A percentile compares a stretch with the other conserved stretches of the same genome.
These are phyloP conservation scores for Triticum urartu DNA, from an alignment of 176 grass and related monocot genomes.

Conservation along the genomic window DNA sequence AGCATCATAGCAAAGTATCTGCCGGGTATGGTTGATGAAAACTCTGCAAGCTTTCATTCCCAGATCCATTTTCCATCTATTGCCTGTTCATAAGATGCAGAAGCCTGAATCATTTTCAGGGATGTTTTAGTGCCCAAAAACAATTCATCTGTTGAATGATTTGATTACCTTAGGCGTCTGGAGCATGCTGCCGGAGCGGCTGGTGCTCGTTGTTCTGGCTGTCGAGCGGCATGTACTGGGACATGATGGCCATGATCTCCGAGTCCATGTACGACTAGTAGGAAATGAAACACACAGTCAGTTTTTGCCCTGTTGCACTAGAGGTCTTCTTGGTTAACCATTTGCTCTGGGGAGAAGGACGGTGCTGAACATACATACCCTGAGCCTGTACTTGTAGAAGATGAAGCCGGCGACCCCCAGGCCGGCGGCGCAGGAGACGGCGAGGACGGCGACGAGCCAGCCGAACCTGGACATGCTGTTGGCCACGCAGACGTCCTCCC, in stretches of 20 bases:
- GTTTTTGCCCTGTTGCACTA: background rate
- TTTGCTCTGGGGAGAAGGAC: too few relatives aligned
- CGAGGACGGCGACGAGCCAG: conserved; percentile 60
- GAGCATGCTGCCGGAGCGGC: conserved; percentile 60
- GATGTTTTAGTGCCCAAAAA: background rate
- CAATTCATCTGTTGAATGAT: background rate
- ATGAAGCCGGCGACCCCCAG: conserved; percentile 63
- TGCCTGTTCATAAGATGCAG: background rate
- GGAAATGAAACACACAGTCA: background rate
- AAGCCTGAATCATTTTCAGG: background rate
- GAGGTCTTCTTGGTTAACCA: too few relatives aligned
- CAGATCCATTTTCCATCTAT: background rate
- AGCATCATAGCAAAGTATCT: background rate
- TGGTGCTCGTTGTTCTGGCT: conserved; percentile 73
- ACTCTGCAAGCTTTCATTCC: background rate
- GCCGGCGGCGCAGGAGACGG: conserved; percentile 57
- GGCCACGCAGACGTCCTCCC: conserved; percentile 77
- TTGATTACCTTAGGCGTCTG: conserved; percentile 41
- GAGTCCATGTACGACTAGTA: conserved; percentile 95
- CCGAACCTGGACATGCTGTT: conserved; percentile 60
- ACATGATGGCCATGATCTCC: conserved; percentile 99
- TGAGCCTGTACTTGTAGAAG: conserved; percentile 98
- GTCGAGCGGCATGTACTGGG: conserved; percentile 97
- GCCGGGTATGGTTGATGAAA: background rate
- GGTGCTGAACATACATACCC: conserved; percentile 40